A percentile compares a stretch with the other conserved stretches of the same genome.
Conservation (phyloP, 148 eudicot species). For the Fagopyrum esculentum region DNA sequence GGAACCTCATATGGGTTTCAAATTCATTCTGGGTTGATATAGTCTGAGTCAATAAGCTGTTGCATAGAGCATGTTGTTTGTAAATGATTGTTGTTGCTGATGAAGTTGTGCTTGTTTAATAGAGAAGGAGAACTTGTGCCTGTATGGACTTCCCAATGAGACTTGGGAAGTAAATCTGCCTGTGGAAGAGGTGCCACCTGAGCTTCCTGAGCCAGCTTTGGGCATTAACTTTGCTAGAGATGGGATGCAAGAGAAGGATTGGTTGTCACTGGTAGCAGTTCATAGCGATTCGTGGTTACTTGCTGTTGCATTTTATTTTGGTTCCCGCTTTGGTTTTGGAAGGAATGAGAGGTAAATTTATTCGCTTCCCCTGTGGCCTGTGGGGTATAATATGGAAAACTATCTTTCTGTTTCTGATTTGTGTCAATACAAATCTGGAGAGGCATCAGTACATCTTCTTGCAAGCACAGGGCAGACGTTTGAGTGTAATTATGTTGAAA, state of each 20-base stretch:
- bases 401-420: not conserved
- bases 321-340: slow-evolving; percentile 48
- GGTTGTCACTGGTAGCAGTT: slow-evolving; percentile 26
- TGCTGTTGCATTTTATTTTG: slow-evolving; percentile 48
- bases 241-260: slow-evolving; percentile 47
- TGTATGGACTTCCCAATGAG: slow-evolving; percentile 43
- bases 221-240: slow-evolving; percentile 53
- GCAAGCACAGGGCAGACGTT: not conserved
- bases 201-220: slow-evolving; percentile 45
- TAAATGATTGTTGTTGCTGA: not conserved
- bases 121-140: slow-evolving; percentile 48
- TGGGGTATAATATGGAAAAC: not conserved
- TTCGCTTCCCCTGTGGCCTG: not conserved
- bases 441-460: not conserved
- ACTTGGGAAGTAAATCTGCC: slow-evolving; percentile 48
- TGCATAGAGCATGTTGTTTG: not conserved
- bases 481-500: not conserved
- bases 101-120: not conserved
- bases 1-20: too few species aligned
- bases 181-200: slow-evolving; percentile 48
- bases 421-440: not conserved
- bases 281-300: slow-evolving; percentile 50
- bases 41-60: not conserved
- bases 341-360: not conserved
- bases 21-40: too few species aligned